phyloP scores from a whole-genome alignment of 805 yeast species.

The Saccharomycopsis schoenii region DNA sequence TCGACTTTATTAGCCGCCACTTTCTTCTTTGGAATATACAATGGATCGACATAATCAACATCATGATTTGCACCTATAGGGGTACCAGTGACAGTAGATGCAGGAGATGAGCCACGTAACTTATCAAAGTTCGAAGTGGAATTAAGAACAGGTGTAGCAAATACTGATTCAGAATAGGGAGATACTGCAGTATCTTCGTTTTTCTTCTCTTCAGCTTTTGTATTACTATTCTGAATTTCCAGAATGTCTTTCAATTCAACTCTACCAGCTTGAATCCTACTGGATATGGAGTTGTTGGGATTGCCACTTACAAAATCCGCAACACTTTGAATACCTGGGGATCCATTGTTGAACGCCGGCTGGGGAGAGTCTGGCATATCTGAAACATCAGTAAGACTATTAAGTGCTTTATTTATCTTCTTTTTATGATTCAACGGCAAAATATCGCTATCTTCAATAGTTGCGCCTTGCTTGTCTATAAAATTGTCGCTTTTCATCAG shows the following conservation, averaged over 20 bases:
- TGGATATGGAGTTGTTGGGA: conserved; percentile 5
- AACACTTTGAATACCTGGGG: not conserved
- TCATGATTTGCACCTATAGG: not conserved
- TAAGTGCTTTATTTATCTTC: not conserved
- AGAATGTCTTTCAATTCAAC: conserved; percentile 16
- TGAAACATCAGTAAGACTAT: not conserved
- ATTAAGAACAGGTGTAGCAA: not conserved
- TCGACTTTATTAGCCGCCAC: not conserved
- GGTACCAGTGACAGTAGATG: not conserved
- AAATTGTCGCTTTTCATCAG: not conserved
- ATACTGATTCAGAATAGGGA: not conserved
- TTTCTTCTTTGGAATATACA: not conserved
- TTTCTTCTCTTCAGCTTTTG: not conserved
- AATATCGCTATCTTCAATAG: not conserved
- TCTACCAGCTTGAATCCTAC: conserved; percentile 14
- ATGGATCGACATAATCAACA: not conserved
- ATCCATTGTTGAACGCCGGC: not conserved
- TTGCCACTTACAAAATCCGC: not conserved
- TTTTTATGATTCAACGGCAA: not conserved
- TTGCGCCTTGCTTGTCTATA: not conserved
- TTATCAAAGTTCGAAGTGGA: not conserved
- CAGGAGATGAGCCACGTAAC: not conserved
- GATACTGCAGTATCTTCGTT: not conserved
- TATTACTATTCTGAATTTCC: conserved; percentile 6
- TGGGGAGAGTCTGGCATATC: not conserved